Evolutionary conservation across 306 rosid species (phyloP).

Genomic region (Boehmeria nivea): DNA sequence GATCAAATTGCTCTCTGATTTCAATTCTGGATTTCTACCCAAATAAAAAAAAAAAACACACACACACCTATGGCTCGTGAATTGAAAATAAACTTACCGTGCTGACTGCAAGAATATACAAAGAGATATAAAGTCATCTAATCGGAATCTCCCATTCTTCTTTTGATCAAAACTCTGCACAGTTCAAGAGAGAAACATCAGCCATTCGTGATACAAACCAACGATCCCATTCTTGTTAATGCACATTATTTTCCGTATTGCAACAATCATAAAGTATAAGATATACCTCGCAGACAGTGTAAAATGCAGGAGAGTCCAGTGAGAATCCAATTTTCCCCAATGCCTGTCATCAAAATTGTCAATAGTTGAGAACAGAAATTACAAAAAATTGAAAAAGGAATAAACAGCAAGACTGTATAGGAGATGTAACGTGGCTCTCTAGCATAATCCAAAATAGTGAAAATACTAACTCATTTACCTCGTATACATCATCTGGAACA

Average conservation of each 20-base stretch:
- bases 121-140: conserved; percentile 79
- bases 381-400: conserved; percentile 4
- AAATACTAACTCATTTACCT: conserved; percentile 38
- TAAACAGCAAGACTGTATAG: not conserved
- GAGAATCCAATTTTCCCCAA: conserved; percentile 71
- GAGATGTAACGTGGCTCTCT: too few relatives aligned
- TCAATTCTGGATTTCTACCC: not conserved
- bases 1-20: too few relatives aligned
- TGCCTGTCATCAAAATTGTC: conserved; percentile 45
- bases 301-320: conserved; percentile 89
- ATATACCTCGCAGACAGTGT: conserved; percentile 78
- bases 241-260: not conserved
- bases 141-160: conserved; percentile 68
- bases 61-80: not conserved
- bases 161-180: conserved; percentile 85
- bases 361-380: too few relatives aligned
- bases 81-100: conserved; percentile 36
- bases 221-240: not conserved
- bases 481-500: conserved; percentile 62
- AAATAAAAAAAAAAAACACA: not conserved
- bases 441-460: not conserved
- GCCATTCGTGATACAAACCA: not conserved
- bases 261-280: conserved; percentile 5
- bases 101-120: conserved; percentile 83
- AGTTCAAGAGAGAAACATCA: conserved; percentile 25